Evolutionary conservation across 2,329 filamentous ascomycete genomes (phyloP).

Genomic region (Tolypocladium pustulatum): DNA sequence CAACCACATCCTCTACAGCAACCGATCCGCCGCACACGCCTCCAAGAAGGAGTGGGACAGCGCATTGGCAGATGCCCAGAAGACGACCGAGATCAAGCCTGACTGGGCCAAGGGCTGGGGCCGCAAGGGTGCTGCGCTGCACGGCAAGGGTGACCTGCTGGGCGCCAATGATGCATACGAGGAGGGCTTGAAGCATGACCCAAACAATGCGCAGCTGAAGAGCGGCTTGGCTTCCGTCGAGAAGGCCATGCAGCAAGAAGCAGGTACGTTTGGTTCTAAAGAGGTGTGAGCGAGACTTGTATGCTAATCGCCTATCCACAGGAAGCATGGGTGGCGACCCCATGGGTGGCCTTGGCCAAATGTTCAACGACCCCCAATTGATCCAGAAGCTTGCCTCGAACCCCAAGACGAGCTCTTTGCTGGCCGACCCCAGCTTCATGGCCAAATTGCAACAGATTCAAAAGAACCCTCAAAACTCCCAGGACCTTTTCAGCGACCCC

Average conservation of each 20-base stretch:
- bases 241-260: slow-evolving; percentile 65
- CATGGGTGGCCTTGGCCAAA: slow-evolving; percentile 67
- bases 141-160: slow-evolving; percentile 77
- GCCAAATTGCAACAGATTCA: slow-evolving; percentile 73
- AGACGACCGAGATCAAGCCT: slow-evolving; percentile 88
- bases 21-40: slow-evolving; percentile 79
- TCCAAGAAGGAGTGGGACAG: slow-evolving; percentile 82
- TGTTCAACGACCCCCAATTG: slow-evolving; percentile 90
- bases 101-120: slow-evolving; percentile 98
- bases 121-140: slow-evolving; percentile 82
- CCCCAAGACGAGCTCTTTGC: slow-evolving; percentile 77
- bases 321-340: slow-evolving; percentile 46
- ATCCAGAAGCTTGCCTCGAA: slow-evolving; percentile 85
- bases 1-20: slow-evolving; percentile 97
- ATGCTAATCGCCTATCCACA: slow-evolving; percentile 3
- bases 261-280: slow-evolving; percentile 14
- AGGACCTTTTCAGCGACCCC: slow-evolving; percentile 77
- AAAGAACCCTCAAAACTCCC: slow-evolving; percentile 68
- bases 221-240: slow-evolving; percentile 75
- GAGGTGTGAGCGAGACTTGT: not conserved
- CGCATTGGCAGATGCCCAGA: slow-evolving; percentile 81
- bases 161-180: slow-evolving; percentile 85
- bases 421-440: slow-evolving; percentile 84
- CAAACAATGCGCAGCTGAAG: slow-evolving; percentile 86
- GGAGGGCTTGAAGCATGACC: slow-evolving; percentile 86